Evolutionary conservation across 179 eudicot species (phyloP), one percentile per base, ranked within the genome.

Genomic region (Beta corolliflora): DNA sequence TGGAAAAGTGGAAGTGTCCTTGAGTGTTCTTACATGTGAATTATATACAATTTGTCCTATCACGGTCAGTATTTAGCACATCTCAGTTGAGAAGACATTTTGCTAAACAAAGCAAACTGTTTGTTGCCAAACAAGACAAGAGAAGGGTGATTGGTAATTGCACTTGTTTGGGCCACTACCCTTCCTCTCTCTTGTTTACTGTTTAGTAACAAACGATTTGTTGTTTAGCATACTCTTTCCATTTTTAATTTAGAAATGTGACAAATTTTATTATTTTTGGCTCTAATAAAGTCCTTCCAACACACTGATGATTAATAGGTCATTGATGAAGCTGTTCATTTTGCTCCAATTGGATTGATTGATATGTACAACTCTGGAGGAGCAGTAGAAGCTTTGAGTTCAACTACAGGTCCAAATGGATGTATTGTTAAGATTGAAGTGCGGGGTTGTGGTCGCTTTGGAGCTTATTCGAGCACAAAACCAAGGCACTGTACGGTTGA

Each of bases 361-460:
- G 90, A 90, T 81, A 90, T 93, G 93, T 90, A 86, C 79, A 91
- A 91, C 80, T 89, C 91, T 31, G 94, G 97, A 56, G 97, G 94
- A 65, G 93, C 97, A n/a, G 73, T 87, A 0, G 89, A 91, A 71
- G 80, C 84, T 23, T 65, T 89, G 63, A 82, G 73, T 25, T 85
- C 79, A 48, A 60, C 9, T 1, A 9, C 15, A 9, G 80, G 70
- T 31, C 61, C 79, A 64, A 83, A 53, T 5, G 82, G 81, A 19
- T 73, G 86, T 80, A 79, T 56, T 61, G 71, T 91, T 36, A 88
- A 61, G 77, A 74, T 91, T 25, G 66, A 80, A 83, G 91, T 58
- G 7, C 85, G 86, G 1, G 94, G 93, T 5, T 91, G 91, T 67
- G 96, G 97, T 25, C 89, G 86, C 15, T 92, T 93, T 85, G 96